Percentiles rank a stretch among this genome's conserved stretches.
These are phyloP conservation scores for Ceratocystis papillata DNA, from an alignment of 2,329 filamentous ascomycete genomes.

Conservation along the genomic window DNA sequence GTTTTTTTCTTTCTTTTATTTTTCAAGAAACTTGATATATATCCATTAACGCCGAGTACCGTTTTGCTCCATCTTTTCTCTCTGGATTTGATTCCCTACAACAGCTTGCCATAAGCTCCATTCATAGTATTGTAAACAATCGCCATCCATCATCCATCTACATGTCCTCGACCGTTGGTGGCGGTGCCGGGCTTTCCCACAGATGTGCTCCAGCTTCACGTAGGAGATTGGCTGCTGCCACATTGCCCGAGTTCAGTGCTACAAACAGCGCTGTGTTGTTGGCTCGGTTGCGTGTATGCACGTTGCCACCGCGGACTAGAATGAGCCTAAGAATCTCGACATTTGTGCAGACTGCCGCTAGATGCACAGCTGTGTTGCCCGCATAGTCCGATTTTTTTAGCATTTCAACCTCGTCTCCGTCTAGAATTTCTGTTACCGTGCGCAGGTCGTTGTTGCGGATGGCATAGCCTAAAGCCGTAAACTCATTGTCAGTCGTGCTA, in stretches of 20 bases:
- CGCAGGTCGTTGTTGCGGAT: conserved; percentile 60
- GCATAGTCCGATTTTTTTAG: conserved; percentile 70
- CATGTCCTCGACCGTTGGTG: conserved; percentile 15
- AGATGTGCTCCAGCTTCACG: conserved; percentile 50
- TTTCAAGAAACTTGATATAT: not conserved
- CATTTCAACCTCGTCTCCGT: conserved; percentile 52
- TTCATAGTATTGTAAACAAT: not conserved
- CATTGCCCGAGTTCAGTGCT: conserved; percentile 47
- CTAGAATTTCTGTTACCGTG: conserved; percentile 56
- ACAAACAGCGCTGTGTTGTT: conserved; percentile 57
- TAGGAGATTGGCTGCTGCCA: conserved; percentile 44
- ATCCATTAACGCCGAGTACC: conserved; percentile 11
- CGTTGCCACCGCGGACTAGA: conserved; percentile 51
- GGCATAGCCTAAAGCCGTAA: conserved; percentile 69
- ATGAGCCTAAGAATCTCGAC: conserved; percentile 48
- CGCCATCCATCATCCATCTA: conserved; percentile 2
- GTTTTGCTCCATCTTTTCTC: not conserved
- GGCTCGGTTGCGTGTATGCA: conserved; percentile 54
- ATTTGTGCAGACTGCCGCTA: conserved; percentile 46
- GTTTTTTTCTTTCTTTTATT: not conserved
- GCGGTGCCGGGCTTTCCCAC: conserved; percentile 36
- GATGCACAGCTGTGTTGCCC: conserved; percentile 59
- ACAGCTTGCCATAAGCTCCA: not conserved
- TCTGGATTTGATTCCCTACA: not conserved
- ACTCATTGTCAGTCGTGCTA: conserved; percentile 48